Percentiles rank a stretch among this genome's conserved stretches.
phyloP scores from a whole-genome alignment of 1,284 basidiomycete genomes.

The Cystobasidium slooffiae region DNA sequence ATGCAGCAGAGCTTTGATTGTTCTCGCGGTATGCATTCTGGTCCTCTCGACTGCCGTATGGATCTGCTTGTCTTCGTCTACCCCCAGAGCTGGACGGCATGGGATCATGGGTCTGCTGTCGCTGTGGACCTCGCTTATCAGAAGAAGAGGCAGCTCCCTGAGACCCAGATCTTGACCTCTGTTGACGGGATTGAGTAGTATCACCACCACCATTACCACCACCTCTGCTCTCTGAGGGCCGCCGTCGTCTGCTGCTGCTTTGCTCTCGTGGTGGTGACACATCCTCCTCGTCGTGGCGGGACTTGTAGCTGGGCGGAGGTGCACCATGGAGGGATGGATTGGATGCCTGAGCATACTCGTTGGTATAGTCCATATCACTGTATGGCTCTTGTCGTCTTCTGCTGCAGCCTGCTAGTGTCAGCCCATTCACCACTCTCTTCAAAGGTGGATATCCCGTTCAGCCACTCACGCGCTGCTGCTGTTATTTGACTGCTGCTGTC shows the following conservation, averaged over 20 bases:
- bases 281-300: slow-evolving; percentile 5
- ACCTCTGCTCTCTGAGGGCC: slow-evolving; percentile 1
- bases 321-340: slow-evolving; percentile 4
- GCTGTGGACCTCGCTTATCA: no score
- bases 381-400: neutral
- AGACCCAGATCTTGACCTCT: neutral
- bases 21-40: slow-evolving; percentile 7
- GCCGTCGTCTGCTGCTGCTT: neutral
- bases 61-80: neutral
- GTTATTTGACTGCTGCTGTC: no score
- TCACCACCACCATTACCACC: neutral
- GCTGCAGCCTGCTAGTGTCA: no score
- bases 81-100: neutral
- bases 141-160: neutral
- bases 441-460: slow-evolving; percentile 1
- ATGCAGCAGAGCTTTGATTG: slow-evolving; percentile 27
- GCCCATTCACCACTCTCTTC: no score
- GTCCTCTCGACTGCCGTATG: slow-evolving; percentile 29
- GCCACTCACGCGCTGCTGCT: slow-evolving; percentile 2
- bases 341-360: neutral
- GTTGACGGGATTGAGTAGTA: neutral
- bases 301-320: slow-evolving; percentile 8
- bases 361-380: neutral
- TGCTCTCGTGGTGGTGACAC: neutral
- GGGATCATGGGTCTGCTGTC: neutral